Conservation (phyloP, 164 flowering plant species). For the Berberis thunbergii region DNA sequence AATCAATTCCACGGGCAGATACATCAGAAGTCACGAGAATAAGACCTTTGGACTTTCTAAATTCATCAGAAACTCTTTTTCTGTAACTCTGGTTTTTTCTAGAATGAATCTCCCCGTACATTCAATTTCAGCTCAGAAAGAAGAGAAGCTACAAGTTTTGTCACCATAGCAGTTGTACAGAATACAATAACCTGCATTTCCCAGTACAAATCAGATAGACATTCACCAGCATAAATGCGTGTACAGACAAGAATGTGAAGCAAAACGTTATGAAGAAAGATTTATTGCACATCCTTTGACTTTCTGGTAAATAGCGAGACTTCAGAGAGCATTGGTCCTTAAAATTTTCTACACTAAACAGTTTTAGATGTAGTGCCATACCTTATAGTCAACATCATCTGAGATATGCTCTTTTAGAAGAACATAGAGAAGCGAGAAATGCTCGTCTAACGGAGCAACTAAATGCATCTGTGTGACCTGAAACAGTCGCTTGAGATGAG, state of each 20-base stretch:
- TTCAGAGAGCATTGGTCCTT: too few species aligned
- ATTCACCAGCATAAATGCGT: too few species aligned
- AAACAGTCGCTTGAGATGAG: constrained; percentile 13
- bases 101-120: constrained; percentile 95
- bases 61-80: constrained; percentile 90
- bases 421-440: constrained; percentile 55
- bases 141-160: constrained; percentile 69
- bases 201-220: constrained; percentile 4
- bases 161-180: constrained; percentile 98
- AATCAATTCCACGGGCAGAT: constrained; percentile 99
- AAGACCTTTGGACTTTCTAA: constrained; percentile 91
- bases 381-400: constrained; percentile 91
- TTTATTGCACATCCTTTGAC: too few species aligned
- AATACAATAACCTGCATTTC: constrained; percentile 80
- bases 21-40: constrained; percentile 99
- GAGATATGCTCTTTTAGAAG: constrained; percentile 80
- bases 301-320: too few species aligned
- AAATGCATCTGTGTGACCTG: constrained; percentile 87
- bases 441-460: constrained; percentile 73
- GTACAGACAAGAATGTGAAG: background rate
- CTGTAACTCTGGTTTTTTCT: constrained; percentile 92
- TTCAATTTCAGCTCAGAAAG: constrained; percentile 78
- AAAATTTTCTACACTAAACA: too few species aligned
- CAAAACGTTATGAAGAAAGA: background rate
- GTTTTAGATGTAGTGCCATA: constrained; percentile 8